Base-by-base conservation (phyloP, 257 asterid genomes). In the Rehmannia glutinosa region DNA sequence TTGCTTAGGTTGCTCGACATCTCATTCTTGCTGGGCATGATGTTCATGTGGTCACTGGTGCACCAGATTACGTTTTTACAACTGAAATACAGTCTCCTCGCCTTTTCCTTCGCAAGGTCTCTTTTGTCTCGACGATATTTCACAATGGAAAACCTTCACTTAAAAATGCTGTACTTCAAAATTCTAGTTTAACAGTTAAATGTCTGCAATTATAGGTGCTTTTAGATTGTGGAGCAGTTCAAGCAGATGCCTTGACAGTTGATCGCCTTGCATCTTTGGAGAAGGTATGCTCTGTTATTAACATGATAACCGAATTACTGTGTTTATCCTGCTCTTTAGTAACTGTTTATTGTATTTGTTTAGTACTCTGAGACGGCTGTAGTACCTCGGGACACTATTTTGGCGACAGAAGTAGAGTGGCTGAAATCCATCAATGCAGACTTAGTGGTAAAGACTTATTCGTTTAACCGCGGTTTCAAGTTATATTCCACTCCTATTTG, bases 351-450 rank as follows among this genome's bases (percentile, higher is more conserved):
- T 56, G 0, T 74, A 57, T 62, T 65, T 73, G 51, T 81, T 62
- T 73, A 94, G 99, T 94, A 94, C 73, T 83, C 96, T 6, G 97
- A 94, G 89, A 94, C 97, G 12, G 99, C 99, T 23, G 99, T 94
- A 17, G 89, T 76, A 15, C 99, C 97, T 28, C 99, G 99, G 35
- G 95, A 81, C 43, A 69, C 85, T 33, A 91, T 94, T 80, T 74
- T 94, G 88, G 84, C 82, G 15, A 84, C 88, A 1, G 99, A 91
- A 81, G 96, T 91, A 62, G 88, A 85, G 87, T 94, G 99, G 99
- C 90, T 94, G 57, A 87, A 85, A 70, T 88, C 95, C 73, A 84
- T 91, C 83, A 87, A 87, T 77, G 93, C 96, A 8, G 97, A 94
- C 56, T 75, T 94, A 72, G 99, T 91, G 97, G 99, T 94, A 87